Percentiles rank a stretch among this genome's conserved stretches.
Conservation (phyloP, 2,329 filamentous ascomycete genomes). For the Cadophora malorum region DNA sequence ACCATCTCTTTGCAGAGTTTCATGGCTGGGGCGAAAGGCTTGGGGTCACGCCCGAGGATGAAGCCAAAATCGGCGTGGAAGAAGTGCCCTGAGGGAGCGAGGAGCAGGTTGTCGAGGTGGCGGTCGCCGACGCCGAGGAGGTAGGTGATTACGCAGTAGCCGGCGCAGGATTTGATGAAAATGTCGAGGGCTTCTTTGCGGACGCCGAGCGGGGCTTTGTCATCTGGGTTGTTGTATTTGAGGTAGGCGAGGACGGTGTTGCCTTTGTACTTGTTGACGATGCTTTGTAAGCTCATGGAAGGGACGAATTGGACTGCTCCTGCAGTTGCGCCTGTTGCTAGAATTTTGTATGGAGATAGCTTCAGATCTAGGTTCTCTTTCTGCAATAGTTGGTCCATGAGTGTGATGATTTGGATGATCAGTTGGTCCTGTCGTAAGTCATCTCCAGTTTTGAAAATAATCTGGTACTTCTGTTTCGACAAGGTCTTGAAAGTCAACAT, state of each 20-base stretch:
- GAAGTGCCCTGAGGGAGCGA: slow-evolving; percentile 90
- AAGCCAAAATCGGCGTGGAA: slow-evolving; percentile 99
- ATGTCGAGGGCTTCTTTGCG: slow-evolving; percentile 93
- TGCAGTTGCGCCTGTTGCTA: slow-evolving; percentile 87
- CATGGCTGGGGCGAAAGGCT: slow-evolving; percentile 96
- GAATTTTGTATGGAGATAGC: slow-evolving; percentile 92
- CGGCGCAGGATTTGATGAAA: slow-evolving; percentile 93
- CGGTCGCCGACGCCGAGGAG: slow-evolving; percentile 95
- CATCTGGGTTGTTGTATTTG: slow-evolving; percentile 87
- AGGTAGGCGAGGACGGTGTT: slow-evolving; percentile 82
- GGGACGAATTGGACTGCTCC: slow-evolving; percentile 94
- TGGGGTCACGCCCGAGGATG: slow-evolving; percentile 95
- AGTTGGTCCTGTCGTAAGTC: slow-evolving; percentile 96
- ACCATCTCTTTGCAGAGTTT: slow-evolving; percentile 99
- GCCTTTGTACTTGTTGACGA: slow-evolving; percentile 80
- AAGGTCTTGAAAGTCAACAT: slow-evolving; percentile 89
- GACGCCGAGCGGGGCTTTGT: slow-evolving; percentile 79
- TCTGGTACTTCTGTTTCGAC: slow-evolving; percentile 79
- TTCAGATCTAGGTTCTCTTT: slow-evolving; percentile 97
- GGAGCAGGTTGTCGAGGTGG: slow-evolving; percentile 92
- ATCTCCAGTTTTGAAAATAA: slow-evolving; percentile 97
- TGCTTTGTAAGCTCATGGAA: slow-evolving; percentile 82
- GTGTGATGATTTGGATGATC: slow-evolving; percentile 94
- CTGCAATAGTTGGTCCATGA: slow-evolving; percentile 94
- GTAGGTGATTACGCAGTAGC: slow-evolving; percentile 98